Conservation (phyloP, 352 stramenopile genomes). For the Pythium dissimile region DNA sequence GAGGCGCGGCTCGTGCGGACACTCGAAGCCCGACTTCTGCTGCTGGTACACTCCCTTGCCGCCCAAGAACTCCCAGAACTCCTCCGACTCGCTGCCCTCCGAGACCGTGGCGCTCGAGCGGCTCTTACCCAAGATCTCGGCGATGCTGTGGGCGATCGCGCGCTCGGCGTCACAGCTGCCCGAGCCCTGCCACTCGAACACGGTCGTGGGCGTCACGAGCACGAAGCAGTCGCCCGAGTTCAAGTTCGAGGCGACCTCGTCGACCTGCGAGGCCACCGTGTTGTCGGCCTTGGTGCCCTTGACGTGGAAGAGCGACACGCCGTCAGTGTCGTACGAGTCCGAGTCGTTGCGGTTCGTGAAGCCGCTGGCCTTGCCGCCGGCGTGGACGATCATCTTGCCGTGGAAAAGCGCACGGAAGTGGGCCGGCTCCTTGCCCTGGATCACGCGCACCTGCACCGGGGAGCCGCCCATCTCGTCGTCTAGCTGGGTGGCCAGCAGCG, state of each 20-base stretch:
- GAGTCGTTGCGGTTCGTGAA: conserved; percentile 80
- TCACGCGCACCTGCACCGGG: conserved; percentile 83
- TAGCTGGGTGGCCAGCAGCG: conserved; percentile 63
- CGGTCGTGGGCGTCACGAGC: conserved; percentile 62
- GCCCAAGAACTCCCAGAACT: conserved; percentile 84
- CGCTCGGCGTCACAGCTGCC: conserved; percentile 69
- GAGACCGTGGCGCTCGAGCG: conserved; percentile 40
- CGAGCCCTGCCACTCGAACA: conserved; percentile 77
- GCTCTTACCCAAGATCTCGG: conserved; percentile 54
- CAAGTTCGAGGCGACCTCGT: conserved; percentile 71
- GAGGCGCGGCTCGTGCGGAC: conserved; percentile 72
- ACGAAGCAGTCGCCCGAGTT: conserved; percentile 89
- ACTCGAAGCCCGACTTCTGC: conserved; percentile 60
- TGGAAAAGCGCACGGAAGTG: conserved; percentile 91
- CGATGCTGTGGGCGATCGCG: conserved; percentile 55
- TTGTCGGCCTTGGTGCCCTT: conserved; percentile 86
- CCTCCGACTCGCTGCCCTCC: conserved; percentile 66
- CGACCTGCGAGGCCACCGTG: conserved; percentile 83
- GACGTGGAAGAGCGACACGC: conserved; percentile 88
- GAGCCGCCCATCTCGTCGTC: conserved; percentile 83
- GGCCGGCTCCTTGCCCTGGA: conserved; percentile 83
- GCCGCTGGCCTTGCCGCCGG: conserved; percentile 85
- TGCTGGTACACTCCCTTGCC: conserved; percentile 74
- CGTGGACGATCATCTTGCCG: conserved; percentile 87
- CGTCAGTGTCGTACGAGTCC: conserved; percentile 87